phyloP scores from a whole-genome alignment of 805 yeast species.

The Candida taoyuanica region DNA sequence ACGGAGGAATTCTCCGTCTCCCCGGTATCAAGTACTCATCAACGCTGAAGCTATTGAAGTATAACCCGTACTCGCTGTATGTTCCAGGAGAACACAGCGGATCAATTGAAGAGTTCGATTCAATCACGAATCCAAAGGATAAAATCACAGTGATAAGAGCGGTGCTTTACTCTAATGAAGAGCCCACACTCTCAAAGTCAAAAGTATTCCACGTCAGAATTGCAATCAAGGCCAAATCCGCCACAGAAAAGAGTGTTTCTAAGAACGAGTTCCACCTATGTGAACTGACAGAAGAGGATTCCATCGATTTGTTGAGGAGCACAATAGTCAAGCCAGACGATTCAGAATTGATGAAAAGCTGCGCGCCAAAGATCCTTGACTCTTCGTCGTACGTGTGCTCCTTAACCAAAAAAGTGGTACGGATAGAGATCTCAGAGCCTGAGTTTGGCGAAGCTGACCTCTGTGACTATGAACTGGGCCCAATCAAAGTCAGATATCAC shows the following conservation, averaged over 20 bases:
- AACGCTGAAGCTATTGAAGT: constrained; percentile 16
- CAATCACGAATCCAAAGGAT: constrained; percentile 15
- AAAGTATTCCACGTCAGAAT: constrained; percentile 33
- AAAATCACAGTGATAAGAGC: constrained; percentile 28
- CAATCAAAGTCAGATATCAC: constrained; percentile 48
- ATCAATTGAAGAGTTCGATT: constrained; percentile 14
- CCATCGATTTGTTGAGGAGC: constrained; percentile 26
- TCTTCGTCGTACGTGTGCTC: constrained; percentile 44
- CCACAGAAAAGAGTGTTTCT: constrained; percentile 16
- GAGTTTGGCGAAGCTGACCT: constrained; percentile 48
- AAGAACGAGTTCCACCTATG: constrained; percentile 31
- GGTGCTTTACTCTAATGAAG: constrained; percentile 25
- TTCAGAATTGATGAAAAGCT: constrained; percentile 7
- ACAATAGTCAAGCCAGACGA: constrained; percentile 19
- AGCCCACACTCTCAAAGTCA: constrained; percentile 21
- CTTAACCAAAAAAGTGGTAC: constrained; percentile 41
- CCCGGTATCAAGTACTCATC: constrained; percentile 31
- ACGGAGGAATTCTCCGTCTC: constrained; percentile 26
- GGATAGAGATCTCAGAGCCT: constrained; percentile 48
- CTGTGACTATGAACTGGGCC: constrained; percentile 40
- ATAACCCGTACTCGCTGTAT: constrained; percentile 22
- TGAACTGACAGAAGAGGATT: constrained; percentile 26
- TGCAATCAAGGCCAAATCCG: constrained; percentile 30
- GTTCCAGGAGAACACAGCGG: constrained; percentile 28
- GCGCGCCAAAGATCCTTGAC: constrained; percentile 38